Evolutionary conservation across 1,284 basidiomycete species (phyloP).

Genomic region (Salmacisia buchloeana): DNA sequence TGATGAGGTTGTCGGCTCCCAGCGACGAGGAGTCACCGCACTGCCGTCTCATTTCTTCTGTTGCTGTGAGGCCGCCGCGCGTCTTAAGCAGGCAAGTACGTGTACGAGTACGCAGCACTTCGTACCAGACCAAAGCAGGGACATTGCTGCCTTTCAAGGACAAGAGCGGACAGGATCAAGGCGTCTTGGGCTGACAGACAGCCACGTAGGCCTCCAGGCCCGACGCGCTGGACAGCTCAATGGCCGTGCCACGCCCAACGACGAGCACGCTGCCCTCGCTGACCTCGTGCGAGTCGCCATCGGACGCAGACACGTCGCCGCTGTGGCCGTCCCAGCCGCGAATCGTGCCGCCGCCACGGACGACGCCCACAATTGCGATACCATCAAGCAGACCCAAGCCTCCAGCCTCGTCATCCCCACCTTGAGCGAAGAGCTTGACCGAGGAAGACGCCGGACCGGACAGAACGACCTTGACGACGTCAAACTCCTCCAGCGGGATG

Average conservation of each 20-base stretch:
- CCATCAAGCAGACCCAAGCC: neutral
- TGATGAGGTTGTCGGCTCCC: too few relatives aligned
- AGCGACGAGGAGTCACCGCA: conserved; percentile 1
- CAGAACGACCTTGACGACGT: neutral
- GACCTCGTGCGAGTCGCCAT: neutral
- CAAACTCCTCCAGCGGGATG: neutral
- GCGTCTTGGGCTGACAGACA: conserved; percentile 5
- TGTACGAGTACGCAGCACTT: too few relatives aligned
- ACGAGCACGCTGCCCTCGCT: neutral
- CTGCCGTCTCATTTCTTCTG: too few relatives aligned
- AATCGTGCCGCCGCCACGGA: neutral
- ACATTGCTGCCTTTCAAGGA: neutral
- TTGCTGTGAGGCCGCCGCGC: too few relatives aligned
- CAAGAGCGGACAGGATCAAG: neutral
- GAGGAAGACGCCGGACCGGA: too few relatives aligned
- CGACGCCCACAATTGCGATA: neutral
- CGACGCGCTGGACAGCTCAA: neutral
- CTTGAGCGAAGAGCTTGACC: neutral
- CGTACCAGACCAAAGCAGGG: too few relatives aligned
- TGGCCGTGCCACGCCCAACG: neutral
- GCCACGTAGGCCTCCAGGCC: neutral
- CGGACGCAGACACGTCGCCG: neutral
- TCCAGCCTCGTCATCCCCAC: neutral
- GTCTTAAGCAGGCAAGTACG: too few relatives aligned
- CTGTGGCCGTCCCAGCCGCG: neutral